Evolutionary conservation across 2,329 filamentous ascomycete species (phyloP), one percentile per base, ranked within the genome.

Genomic region (Colletotrichum navitas): DNA sequence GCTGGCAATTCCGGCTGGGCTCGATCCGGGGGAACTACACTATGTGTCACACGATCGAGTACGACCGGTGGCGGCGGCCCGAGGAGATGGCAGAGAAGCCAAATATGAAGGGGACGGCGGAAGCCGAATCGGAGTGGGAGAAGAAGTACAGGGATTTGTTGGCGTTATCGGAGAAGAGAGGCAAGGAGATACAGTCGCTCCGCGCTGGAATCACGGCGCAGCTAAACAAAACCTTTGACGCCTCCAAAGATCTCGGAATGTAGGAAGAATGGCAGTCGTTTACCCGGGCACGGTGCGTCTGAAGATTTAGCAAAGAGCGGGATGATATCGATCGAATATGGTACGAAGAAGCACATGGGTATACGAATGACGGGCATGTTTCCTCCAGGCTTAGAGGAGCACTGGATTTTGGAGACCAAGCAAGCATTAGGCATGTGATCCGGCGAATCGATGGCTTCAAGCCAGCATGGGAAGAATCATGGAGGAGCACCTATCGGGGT

Each of bases 1-100:
- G 82, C 65, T 91, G 89, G 89, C 83, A 86, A 72, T 84, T 90
- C 75, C 81, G 83, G 63, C 87, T 88, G 69, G 89, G 89, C 0
- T 80, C 82, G n/a, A 76, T 89, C 12, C 81, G 81, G 63, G 88
- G 87, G 2, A 80, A 82, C 55, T 90, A 89, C 74, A 83, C 82
- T 36, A 86, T 91, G 79, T 81, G 83, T 63, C 85, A 87, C 75
- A 79, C 77, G 72, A 86, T 87, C 47, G 81, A 80, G 73, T 80
- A 83, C 59, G 79, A 78, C 8, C 81, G 80, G 75, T 86, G 84
- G 82, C 83, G 79, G 75, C 79, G 76, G 69, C 76, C 74, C 6
- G 75, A 61, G 8, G 56, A 65, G n/a, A 73, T 59, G 34, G 68
- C 67, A 43, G 72, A 81, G 3, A 82, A 80, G 51, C 79, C 65